Evolutionary conservation across 257 asterid species (phyloP).

Genomic region (Solanum dulcamara): DNA sequence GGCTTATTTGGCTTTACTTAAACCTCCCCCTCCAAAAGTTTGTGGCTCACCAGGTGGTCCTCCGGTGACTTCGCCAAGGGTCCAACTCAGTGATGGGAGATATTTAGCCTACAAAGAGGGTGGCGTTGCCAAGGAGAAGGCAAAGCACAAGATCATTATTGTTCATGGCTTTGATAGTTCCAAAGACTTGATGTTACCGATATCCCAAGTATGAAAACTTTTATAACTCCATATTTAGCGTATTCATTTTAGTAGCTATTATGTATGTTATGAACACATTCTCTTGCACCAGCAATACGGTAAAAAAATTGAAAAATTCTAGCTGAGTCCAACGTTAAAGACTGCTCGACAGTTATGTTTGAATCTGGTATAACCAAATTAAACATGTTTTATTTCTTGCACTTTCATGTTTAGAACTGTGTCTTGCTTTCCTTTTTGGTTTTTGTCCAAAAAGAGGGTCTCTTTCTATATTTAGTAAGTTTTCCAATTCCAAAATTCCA

Average conservation of each 20-base stretch:
- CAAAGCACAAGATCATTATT: slow-evolving; percentile 46
- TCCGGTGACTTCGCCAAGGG: slow-evolving; percentile 54
- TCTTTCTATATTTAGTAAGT: not conserved
- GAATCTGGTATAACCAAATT: not conserved
- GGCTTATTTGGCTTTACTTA: slow-evolving; percentile 42
- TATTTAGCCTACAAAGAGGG: slow-evolving; percentile 64
- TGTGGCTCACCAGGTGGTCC: slow-evolving; percentile 82
- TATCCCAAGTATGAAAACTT: slow-evolving; percentile 40
- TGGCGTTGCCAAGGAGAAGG: slow-evolving; percentile 54
- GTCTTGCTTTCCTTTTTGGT: not conserved
- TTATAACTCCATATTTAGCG: not conserved
- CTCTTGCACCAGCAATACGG: not conserved
- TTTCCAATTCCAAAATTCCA: not conserved
- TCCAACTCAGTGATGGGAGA: slow-evolving; percentile 63
- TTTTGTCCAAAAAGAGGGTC: not conserved
- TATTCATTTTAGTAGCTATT: not conserved
- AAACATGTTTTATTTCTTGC: not conserved
- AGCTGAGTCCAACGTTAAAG: not conserved
- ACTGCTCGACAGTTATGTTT: not conserved
- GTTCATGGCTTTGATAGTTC: slow-evolving; percentile 61
- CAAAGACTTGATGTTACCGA: slow-evolving; percentile 40
- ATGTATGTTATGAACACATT: not conserved
- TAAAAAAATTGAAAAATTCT: not conserved
- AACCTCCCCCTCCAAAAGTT: slow-evolving; percentile 51
- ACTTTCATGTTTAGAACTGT: not conserved